Percentiles rank a stretch among this genome's conserved stretches.
phyloP scores from a whole-genome alignment of 2,329 filamentous ascomycete species.

The Colletotrichum camelliae region DNA sequence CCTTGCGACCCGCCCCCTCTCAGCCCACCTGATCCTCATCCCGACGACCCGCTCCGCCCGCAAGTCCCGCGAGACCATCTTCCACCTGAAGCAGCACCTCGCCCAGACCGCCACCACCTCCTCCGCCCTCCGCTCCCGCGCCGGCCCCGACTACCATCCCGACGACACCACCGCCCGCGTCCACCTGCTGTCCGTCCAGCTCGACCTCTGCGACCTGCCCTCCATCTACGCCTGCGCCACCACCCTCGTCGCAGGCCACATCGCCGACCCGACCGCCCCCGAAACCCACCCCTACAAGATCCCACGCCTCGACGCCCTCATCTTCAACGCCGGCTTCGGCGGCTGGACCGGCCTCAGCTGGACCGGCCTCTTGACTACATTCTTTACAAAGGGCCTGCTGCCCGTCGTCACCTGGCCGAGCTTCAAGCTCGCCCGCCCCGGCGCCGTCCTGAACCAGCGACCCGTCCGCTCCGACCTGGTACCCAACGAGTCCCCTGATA shows the following conservation, averaged over 20 bases:
- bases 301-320: constrained; percentile 76
- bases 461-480: constrained; percentile 24
- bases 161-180: constrained; percentile 53
- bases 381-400: constrained; percentile 65
- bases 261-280: constrained; percentile 53
- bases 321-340: constrained; percentile 89
- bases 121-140: constrained; percentile 39
- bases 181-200: constrained; percentile 62
- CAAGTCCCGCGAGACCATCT: constrained; percentile 78
- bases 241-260: constrained; percentile 46
- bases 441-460: constrained; percentile 47
- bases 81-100: constrained; percentile 68
- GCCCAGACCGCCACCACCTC: constrained; percentile 49
- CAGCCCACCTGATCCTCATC: constrained; percentile 77
- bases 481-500: constrained; percentile 11
- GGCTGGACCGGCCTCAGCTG: constrained; percentile 85
- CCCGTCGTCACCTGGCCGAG: constrained; percentile 77
- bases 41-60: constrained; percentile 78
- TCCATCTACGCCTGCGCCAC: constrained; percentile 56
- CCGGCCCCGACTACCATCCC: constrained; percentile 40
- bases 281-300: constrained; percentile 40
- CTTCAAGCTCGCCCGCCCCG: constrained; percentile 71
- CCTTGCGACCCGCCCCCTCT: constrained; percentile 69
- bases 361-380: constrained; percentile 56
- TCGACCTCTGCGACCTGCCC: constrained; percentile 65